Percentiles rank a stretch among this genome's conserved stretches.
Evolutionary conservation across 2,329 filamentous ascomycete genomes (phyloP).

Genomic region (Diplodia sapinea): DNA sequence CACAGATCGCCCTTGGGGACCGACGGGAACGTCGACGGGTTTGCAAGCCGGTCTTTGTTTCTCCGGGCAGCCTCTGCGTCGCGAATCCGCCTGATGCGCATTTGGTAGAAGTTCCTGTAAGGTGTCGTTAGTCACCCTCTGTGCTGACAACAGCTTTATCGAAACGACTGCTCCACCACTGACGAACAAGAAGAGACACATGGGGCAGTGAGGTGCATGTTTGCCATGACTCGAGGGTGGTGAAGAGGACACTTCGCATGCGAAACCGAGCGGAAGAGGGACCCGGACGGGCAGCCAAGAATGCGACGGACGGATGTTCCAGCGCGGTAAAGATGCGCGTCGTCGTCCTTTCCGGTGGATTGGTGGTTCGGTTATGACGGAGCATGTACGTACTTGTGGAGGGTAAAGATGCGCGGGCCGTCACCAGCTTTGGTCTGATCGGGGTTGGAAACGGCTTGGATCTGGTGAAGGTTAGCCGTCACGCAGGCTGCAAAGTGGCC

Average conservation of each 20-base stretch:
- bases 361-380: background rate
- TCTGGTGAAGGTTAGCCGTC: slow-evolving; percentile 38
- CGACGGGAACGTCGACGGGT: slow-evolving; percentile 81
- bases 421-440: slow-evolving; percentile 60
- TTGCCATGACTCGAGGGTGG: background rate
- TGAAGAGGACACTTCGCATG: background rate
- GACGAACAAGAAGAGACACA: background rate
- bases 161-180: background rate
- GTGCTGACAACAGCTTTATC: background rate
- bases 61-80: slow-evolving; percentile 79
- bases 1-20: slow-evolving; percentile 68
- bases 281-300: slow-evolving; percentile 5
- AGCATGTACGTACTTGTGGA: slow-evolving; percentile 69
- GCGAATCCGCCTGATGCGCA: slow-evolving; percentile 78
- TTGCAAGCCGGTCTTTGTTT: slow-evolving; percentile 78
- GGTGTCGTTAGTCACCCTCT: slow-evolving; percentile 11
- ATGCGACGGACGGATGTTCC: slow-evolving; percentile 3
- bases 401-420: slow-evolving; percentile 78
- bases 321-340: slow-evolving; percentile 12
- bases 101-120: slow-evolving; percentile 79
- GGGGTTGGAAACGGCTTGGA: slow-evolving; percentile 56
- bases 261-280: slow-evolving; percentile 3
- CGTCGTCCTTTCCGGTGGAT: background rate
- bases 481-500: background rate
- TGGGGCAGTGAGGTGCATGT: background rate